phyloP scores from a whole-genome alignment of 345 rosid genomes.

The Eucalyptus polybractea region DNA sequence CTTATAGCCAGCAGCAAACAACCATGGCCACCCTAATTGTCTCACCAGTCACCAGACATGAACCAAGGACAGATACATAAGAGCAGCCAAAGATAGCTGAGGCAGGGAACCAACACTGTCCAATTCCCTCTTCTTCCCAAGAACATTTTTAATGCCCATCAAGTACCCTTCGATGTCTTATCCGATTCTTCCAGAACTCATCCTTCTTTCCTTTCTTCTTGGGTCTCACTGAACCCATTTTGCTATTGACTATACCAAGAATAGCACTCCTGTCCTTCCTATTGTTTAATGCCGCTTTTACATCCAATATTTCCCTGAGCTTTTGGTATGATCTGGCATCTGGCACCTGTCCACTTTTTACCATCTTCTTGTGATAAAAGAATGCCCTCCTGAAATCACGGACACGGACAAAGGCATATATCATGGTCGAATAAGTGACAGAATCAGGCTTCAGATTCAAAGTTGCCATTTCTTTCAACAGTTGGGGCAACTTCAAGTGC shows the following conservation, averaged over 20 bases:
- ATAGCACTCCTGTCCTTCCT: constrained; percentile 64
- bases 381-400: constrained; percentile 88
- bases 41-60: not conserved
- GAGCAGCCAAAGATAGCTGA: not conserved
- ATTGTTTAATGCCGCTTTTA: constrained; percentile 59
- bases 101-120: not conserved
- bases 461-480: constrained; percentile 69
- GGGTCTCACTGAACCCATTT: constrained; percentile 45
- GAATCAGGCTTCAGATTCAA: constrained; percentile 71
- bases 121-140: not conserved
- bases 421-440: constrained; percentile 75
- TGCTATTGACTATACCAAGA: constrained; percentile 70
- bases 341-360: constrained; percentile 65
- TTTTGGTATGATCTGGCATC: constrained; percentile 64
- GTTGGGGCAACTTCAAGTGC: constrained; percentile 65
- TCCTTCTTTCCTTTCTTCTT: constrained; percentile 72
- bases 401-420: constrained; percentile 71
- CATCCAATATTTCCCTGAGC: constrained; percentile 69
- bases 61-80: not conserved
- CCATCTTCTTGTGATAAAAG: constrained; percentile 84
- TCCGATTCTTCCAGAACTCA: constrained; percentile 83
- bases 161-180: constrained; percentile 1
- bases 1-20: not conserved
- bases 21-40: not conserved
- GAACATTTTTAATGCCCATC: not conserved